A percentile compares a stretch with the other conserved stretches of the same genome.
Conservation (phyloP, 2,329 filamentous ascomycete genomes). For the Beauveria caledonica region DNA sequence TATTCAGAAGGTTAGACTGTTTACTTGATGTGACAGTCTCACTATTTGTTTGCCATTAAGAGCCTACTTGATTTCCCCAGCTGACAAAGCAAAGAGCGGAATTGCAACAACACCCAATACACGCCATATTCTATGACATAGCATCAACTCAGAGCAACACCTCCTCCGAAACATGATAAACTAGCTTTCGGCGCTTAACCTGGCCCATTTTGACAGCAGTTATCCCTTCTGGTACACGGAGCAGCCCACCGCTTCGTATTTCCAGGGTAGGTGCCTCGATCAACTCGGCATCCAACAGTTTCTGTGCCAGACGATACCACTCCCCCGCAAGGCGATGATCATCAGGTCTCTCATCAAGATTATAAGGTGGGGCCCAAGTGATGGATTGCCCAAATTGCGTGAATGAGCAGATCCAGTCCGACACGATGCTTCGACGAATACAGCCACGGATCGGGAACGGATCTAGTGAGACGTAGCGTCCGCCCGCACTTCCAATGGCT, state of each 20-base stretch:
- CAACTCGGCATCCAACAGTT: neutral
- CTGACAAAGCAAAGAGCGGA: too few relatives aligned
- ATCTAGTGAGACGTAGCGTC: neutral
- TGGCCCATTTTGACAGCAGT: neutral
- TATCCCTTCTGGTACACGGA: neutral
- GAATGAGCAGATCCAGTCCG: neutral
- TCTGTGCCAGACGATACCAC: neutral
- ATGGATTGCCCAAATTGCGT: neutral
- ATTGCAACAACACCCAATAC: too few relatives aligned
- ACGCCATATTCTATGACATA: too few relatives aligned
- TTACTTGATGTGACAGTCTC: too few relatives aligned
- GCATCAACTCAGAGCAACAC: neutral
- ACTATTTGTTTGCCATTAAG: too few relatives aligned
- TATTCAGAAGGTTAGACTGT: too few relatives aligned
- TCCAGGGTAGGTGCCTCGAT: neutral
- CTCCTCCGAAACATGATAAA: neutral
- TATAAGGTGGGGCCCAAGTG: neutral
- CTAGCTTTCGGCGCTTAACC: neutral
- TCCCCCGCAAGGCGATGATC: neutral
- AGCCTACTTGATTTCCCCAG: too few relatives aligned
- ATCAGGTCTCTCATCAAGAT: neutral
- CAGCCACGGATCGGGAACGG: neutral
- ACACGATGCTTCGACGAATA: neutral
- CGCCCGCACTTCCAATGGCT: neutral
- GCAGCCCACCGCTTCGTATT: neutral